These are phyloP conservation scores for Wakefieldia striispora DNA, from an alignment of 768 basidiomycete species.

Conservation along the genomic window DNA sequence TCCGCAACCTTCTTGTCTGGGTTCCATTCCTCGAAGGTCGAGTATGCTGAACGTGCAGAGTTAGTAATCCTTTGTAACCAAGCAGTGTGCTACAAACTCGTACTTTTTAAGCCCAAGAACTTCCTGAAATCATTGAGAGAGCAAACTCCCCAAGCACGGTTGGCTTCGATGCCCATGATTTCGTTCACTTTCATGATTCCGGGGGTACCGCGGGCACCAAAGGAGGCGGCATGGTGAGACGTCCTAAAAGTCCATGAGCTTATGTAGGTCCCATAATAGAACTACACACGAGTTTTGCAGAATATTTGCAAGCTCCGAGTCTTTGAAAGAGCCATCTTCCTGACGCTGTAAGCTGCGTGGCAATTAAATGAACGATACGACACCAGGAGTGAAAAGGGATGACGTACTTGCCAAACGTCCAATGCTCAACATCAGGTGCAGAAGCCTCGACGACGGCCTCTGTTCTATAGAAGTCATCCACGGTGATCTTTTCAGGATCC, in stretches of 20 bases:
- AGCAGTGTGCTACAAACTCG: conserved; percentile 13
- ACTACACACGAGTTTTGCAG: conserved; percentile 63
- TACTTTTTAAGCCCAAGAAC: conserved; percentile 78
- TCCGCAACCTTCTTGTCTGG: conserved; percentile 62
- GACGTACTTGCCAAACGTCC: conserved; percentile 65
- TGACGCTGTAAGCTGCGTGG: conserved; percentile 56
- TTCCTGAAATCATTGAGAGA: conserved; percentile 82
- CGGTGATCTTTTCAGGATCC: conserved; percentile 43
- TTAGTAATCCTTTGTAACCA: not conserved
- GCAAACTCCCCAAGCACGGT: conserved; percentile 77
- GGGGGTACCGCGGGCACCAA: conserved; percentile 77
- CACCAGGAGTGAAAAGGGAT: not conserved
- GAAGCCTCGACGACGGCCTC: conserved; percentile 36
- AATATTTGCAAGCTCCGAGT: conserved; percentile 65
- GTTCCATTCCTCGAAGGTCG: conserved; percentile 81
- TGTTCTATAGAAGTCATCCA: conserved; percentile 50
- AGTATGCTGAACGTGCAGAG: conserved; percentile 47
- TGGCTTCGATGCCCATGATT: conserved; percentile 80
- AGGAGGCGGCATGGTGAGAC: conserved; percentile 67
- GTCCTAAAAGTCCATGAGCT: conserved; percentile 43
- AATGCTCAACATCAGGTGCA: conserved; percentile 52
- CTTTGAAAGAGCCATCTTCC: conserved; percentile 56
- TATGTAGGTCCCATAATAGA: not conserved
- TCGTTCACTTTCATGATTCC: conserved; percentile 74
- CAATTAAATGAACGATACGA: conserved; percentile 2